phyloP scores from a whole-genome alignment of 768 basidiomycete species.

The Suillus subalutaceus region DNA sequence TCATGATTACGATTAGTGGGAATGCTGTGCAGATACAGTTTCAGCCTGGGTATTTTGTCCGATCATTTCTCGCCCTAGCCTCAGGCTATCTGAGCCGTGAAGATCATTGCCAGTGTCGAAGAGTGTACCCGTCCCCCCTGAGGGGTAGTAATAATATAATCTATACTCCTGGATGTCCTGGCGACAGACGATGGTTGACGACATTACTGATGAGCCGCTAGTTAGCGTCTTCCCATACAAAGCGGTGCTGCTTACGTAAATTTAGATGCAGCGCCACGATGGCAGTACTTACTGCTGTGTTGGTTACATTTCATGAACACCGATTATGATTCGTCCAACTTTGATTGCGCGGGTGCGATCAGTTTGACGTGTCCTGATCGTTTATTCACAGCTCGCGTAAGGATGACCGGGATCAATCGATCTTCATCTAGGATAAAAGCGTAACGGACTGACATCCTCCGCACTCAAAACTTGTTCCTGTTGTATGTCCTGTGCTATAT shows the following conservation, averaged over 20 bases:
- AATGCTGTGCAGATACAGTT: not conserved
- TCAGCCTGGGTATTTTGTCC: not conserved
- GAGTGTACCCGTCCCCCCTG: not conserved
- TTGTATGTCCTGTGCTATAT: slow-evolving; percentile 2
- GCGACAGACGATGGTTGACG: slow-evolving; percentile 2
- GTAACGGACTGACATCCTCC: not conserved
- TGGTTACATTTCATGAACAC: slow-evolving; percentile 1
- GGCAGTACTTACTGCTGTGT: slow-evolving; percentile 3
- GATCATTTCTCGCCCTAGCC: not conserved
- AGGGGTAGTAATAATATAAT: not conserved
- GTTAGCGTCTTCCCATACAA: not conserved
- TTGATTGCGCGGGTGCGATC: slow-evolving; percentile 4
- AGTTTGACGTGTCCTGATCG: not conserved
- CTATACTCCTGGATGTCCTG: slow-evolving; percentile 1
- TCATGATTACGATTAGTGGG: not conserved
- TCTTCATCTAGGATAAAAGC: slow-evolving; percentile 5
- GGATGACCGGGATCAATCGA: slow-evolving; percentile 1
- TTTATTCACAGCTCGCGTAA: slow-evolving; percentile 3
- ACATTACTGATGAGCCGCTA: not conserved
- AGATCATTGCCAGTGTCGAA: not conserved
- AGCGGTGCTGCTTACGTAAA: not conserved
- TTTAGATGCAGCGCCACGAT: not conserved
- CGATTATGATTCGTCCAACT: not conserved
- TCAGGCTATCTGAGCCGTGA: too few species aligned
- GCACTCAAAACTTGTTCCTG: not conserved